Evolutionary conservation across 2,329 filamentous ascomycete genomes (phyloP).

Genomic region (Aspergillus unguis): DNA sequence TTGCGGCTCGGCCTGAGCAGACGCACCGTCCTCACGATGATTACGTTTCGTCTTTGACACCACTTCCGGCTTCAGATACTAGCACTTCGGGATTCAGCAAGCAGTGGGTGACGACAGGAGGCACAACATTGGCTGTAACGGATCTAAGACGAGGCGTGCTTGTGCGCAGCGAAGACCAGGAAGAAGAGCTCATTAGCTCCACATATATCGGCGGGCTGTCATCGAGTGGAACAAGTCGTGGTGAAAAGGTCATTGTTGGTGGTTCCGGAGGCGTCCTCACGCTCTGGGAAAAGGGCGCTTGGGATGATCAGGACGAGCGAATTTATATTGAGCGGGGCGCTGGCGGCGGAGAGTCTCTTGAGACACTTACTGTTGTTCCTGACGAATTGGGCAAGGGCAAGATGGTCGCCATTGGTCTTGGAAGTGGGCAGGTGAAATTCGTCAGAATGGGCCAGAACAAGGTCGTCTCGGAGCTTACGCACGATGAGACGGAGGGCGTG

Average conservation of each 20-base stretch:
- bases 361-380: conserved; percentile 71
- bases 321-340: conserved; percentile 67
- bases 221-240: conserved; percentile 63
- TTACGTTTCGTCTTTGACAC: conserved; percentile 83
- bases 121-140: conserved; percentile 84
- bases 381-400: conserved; percentile 62
- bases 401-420: conserved; percentile 73
- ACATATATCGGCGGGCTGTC: conserved; percentile 74
- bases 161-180: conserved; percentile 88
- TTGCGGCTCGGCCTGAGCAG: conserved; percentile 66
- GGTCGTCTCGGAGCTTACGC: conserved; percentile 64
- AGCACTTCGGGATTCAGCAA: conserved; percentile 88
- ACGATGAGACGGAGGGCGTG: conserved; percentile 86
- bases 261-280: conserved; percentile 80
- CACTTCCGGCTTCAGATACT: conserved; percentile 72
- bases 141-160: conserved; percentile 84
- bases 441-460: conserved; percentile 72
- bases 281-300: conserved; percentile 88
- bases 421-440: conserved; percentile 74
- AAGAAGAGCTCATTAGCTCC: conserved; percentile 84
- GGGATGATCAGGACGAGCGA: conserved; percentile 92
- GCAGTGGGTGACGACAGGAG: conserved; percentile 92
- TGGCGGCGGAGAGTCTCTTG: conserved; percentile 72
- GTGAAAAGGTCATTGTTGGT: conserved; percentile 71
- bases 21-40: conserved; percentile 86